phyloP scores from a whole-genome alignment of 768 basidiomycete species.

The Termitomyces sp. region DNA sequence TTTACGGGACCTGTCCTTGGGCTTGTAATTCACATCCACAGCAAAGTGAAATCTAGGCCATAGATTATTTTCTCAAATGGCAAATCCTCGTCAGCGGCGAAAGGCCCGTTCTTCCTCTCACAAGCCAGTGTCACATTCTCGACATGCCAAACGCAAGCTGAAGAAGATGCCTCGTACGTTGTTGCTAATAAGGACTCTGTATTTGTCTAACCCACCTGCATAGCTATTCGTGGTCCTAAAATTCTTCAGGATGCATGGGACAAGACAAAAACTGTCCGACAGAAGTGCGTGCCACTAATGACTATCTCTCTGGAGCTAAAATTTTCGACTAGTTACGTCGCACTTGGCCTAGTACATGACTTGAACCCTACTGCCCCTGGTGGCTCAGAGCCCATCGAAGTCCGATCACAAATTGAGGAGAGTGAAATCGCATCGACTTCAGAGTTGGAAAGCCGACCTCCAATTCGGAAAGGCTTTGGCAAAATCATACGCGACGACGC shows the following conservation, averaged over 20 bases:
- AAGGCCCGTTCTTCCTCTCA: constrained; percentile 80
- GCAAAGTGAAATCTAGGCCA: constrained; percentile 2
- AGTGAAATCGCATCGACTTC: constrained; percentile 11
- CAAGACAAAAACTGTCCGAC: constrained; percentile 77
- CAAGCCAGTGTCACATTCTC: constrained; percentile 69
- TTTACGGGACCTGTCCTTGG: background rate
- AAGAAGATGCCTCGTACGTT: constrained; percentile 71
- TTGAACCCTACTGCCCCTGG: constrained; percentile 68
- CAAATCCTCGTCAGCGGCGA: constrained; percentile 89
- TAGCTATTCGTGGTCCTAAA: constrained; percentile 80
- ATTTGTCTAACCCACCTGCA: background rate
- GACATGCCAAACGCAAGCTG: constrained; percentile 67
- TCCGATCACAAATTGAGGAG: constrained; percentile 5
- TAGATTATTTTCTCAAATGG: constrained; percentile 51
- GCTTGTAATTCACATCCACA: background rate
- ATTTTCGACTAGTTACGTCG: constrained; percentile 53
- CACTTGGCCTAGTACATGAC: constrained; percentile 68
- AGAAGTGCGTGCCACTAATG: constrained; percentile 63
- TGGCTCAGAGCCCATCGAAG: constrained; percentile 51
- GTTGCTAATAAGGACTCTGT: background rate
- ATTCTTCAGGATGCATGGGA: constrained; percentile 86
- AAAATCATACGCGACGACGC: constrained; percentile 77
- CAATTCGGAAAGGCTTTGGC: constrained; percentile 65
- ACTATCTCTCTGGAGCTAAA: background rate
- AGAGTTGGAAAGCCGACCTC: constrained; percentile 11